Evolutionary conservation across 2,329 filamentous ascomycete genomes (phyloP).

Genomic region (Colletotrichum higginsianum): DNA sequence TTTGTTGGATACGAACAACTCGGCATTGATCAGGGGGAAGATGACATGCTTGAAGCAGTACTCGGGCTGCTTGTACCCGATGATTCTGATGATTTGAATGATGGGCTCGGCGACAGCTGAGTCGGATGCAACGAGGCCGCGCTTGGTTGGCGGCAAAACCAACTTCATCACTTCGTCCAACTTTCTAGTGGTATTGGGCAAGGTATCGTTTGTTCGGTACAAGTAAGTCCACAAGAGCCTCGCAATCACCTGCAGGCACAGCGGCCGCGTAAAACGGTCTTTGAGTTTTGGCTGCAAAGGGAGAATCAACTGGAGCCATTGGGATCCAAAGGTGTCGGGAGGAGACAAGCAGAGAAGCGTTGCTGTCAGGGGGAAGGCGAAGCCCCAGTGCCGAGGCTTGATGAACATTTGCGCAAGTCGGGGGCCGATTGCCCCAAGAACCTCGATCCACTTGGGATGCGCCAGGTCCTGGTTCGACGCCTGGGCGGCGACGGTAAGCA

Average conservation of each 20-base stretch:
- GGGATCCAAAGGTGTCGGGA: constrained; percentile 83
- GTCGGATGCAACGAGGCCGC: constrained; percentile 86
- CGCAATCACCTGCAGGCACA: constrained; percentile 90
- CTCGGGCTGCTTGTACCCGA: constrained; percentile 94
- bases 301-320: constrained; percentile 88
- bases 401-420: constrained; percentile 87
- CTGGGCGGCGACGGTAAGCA: constrained; percentile 89
- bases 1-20: constrained; percentile 82
- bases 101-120: constrained; percentile 88
- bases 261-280: constrained; percentile 82
- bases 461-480: constrained; percentile 83
- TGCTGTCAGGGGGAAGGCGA: constrained; percentile 89
- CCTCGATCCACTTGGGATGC: constrained; percentile 87
- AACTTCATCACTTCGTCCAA: constrained; percentile 91
- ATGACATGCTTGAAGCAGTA: constrained; percentile 93
- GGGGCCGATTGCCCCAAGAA: constrained; percentile 83
- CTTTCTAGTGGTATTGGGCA: constrained; percentile 79
- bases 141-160: constrained; percentile 84
- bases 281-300: constrained; percentile 86
- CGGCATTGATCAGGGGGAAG: constrained; percentile 95
- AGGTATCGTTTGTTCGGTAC: constrained; percentile 83
- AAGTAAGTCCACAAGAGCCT: constrained; percentile 95
- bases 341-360: constrained; percentile 91
- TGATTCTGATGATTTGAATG: constrained; percentile 93
- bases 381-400: constrained; percentile 93